Conservation (phyloP, 257 asterid genomes). For the Gardenia jasminoides region DNA sequence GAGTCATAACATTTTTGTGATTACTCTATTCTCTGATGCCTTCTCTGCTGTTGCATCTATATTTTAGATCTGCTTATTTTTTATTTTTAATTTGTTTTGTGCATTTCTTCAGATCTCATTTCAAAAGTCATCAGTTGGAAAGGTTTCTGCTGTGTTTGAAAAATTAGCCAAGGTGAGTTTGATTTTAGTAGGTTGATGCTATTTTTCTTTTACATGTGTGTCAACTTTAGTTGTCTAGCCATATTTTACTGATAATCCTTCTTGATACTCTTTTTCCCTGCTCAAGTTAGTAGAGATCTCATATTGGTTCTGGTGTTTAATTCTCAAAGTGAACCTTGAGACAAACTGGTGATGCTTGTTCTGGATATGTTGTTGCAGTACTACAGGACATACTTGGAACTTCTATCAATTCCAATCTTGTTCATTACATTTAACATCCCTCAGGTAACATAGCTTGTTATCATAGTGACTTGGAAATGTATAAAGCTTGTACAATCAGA, state of each 20-base stretch:
- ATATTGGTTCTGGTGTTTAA: slow-evolving; percentile 4
- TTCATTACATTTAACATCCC: slow-evolving; percentile 58
- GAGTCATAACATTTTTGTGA: background rate
- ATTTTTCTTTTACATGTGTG: background rate
- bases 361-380: slow-evolving; percentile 38
- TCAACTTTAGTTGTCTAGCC: background rate
- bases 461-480: slow-evolving; percentile 6
- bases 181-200: background rate
- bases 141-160: slow-evolving; percentile 46
- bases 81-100: background rate
- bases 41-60: slow-evolving; percentile 1
- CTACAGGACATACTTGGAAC: slow-evolving; percentile 60
- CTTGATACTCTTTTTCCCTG: background rate
- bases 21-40: background rate
- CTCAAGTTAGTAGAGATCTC: background rate
- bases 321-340: background rate
- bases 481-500: background rate
- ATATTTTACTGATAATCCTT: background rate
- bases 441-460: slow-evolving; percentile 48
- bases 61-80: slow-evolving; percentile 9
- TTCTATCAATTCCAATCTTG: slow-evolving; percentile 66
- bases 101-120: slow-evolving; percentile 55
- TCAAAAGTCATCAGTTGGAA: slow-evolving; percentile 45
- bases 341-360: slow-evolving; percentile 22
- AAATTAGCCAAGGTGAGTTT: slow-evolving; percentile 61